phyloP scores from a whole-genome alignment of 2,329 filamentous ascomycete genomes.

The Ilyonectria destructans region DNA sequence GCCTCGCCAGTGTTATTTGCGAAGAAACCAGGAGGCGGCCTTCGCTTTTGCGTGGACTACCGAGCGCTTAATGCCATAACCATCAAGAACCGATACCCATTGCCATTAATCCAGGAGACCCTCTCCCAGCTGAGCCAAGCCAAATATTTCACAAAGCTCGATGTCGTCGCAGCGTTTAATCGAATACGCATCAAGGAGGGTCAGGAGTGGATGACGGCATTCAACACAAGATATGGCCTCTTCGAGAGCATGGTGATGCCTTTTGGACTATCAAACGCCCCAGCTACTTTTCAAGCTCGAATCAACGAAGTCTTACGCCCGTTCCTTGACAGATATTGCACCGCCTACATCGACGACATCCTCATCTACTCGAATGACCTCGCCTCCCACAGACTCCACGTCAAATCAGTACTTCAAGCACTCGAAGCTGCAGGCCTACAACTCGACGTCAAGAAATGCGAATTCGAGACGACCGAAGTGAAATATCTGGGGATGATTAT shows the following conservation, averaged over 20 bases:
- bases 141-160: slow-evolving; percentile 8
- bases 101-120: not conserved
- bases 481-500: too few relatives aligned
- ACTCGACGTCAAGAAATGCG: too few relatives aligned
- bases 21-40: not conserved
- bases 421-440: not conserved
- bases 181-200: too few relatives aligned
- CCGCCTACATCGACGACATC: too few relatives aligned
- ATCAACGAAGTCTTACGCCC: too few relatives aligned
- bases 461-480: slow-evolving; percentile 43
- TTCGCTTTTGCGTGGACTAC: not conserved
- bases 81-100: slow-evolving; percentile 2
- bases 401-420: slow-evolving; percentile 34
- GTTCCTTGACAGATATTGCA: too few relatives aligned
- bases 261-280: slow-evolving; percentile 47
- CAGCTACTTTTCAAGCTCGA: slow-evolving; percentile 32
- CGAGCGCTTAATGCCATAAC: not conserved
- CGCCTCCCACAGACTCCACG: too few relatives aligned
- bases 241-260: slow-evolving; percentile 43
- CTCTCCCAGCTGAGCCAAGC: not conserved
- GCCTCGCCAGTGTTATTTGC: not conserved
- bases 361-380: too few relatives aligned
- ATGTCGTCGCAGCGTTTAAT: slow-evolving; percentile 16
- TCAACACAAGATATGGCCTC: too few relatives aligned
- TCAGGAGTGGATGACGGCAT: not conserved